Conservation (phyloP, 495 filamentous ascomycete genomes). For the Neurospora sp. region DNA sequence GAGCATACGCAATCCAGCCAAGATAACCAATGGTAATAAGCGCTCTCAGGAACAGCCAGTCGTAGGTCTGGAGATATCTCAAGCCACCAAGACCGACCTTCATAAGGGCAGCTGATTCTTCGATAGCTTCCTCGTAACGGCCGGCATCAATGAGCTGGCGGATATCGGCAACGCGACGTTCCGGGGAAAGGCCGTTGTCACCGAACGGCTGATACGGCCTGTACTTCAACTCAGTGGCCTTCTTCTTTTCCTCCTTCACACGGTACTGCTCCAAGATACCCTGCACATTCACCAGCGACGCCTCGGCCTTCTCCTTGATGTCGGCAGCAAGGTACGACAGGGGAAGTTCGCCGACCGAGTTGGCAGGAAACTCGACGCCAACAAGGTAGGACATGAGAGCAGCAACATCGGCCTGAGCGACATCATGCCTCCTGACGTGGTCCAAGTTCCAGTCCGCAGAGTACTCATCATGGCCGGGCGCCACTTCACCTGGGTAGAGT, state of each 20-base stretch:
- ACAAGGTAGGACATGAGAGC: slow-evolving; percentile 95
- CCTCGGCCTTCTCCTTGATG: slow-evolving; percentile 69
- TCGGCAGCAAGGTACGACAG: slow-evolving; percentile 67
- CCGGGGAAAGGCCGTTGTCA: slow-evolving; percentile 51
- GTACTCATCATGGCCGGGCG: slow-evolving; percentile 84
- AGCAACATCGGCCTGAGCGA: slow-evolving; percentile 89
- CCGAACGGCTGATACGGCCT: slow-evolving; percentile 55
- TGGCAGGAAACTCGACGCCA: slow-evolving; percentile 85
- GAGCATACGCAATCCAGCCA: slow-evolving; percentile 92
- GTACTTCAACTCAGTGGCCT: slow-evolving; percentile 62
- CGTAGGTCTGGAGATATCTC: slow-evolving; percentile 85
- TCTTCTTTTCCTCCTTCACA: slow-evolving; percentile 87
- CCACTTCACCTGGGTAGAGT: slow-evolving; percentile 38
- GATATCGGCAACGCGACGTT: slow-evolving; percentile 59
- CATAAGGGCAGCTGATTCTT: slow-evolving; percentile 63
- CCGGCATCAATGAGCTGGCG: slow-evolving; percentile 54
- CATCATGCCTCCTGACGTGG: slow-evolving; percentile 75
- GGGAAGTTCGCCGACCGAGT: slow-evolving; percentile 92
- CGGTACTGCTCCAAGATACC: slow-evolving; percentile 95
- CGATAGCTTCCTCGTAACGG: slow-evolving; percentile 63
- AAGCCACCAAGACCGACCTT: slow-evolving; percentile 71
- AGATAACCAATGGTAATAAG: slow-evolving; percentile 89
- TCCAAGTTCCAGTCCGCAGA: slow-evolving; percentile 82
- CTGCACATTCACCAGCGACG: slow-evolving; percentile 73
- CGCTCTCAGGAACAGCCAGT: slow-evolving; percentile 96